These are phyloP conservation scores for Selaginella tamariscina DNA, from an alignment of 75 land plant species.

Conservation along the genomic window DNA sequence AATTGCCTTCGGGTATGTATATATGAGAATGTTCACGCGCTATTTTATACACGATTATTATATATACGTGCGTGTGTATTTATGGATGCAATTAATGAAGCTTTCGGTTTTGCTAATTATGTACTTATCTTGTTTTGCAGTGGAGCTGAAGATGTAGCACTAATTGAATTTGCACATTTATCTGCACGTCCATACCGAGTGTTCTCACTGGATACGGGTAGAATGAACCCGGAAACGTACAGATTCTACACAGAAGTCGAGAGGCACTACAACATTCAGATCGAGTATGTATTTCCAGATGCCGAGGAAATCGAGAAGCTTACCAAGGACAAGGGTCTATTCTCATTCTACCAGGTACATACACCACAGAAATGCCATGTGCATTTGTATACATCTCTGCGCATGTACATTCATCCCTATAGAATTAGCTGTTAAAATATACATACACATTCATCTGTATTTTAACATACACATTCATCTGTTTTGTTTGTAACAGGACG, in stretches of 20 bases:
- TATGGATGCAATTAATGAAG: background rate
- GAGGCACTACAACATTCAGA: slow-evolving; percentile 74
- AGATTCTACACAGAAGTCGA: slow-evolving; percentile 65
- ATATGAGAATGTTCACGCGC: background rate
- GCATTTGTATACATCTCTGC: too few relatives aligned
- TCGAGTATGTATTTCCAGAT: slow-evolving; percentile 94
- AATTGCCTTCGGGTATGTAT: slow-evolving; percentile 78
- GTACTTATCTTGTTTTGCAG: slow-evolving; percentile 18
- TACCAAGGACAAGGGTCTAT: slow-evolving; percentile 69
- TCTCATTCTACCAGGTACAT: slow-evolving; percentile 93
- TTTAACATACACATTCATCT: slow-evolving; percentile 66
- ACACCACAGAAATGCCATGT: too few relatives aligned
- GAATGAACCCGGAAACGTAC: slow-evolving; percentile 76
- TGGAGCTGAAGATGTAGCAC: slow-evolving; percentile 84
- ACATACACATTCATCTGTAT: too few relatives aligned
- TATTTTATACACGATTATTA: background rate
- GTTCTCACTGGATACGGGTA: slow-evolving; percentile 78
- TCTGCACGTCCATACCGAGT: slow-evolving; percentile 75
- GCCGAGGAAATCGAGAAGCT: slow-evolving; percentile 70
- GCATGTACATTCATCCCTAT: too few relatives aligned
- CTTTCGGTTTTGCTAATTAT: background rate
- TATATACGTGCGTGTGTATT: background rate
- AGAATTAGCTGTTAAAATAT: too few relatives aligned
- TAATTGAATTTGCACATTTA: slow-evolving; percentile 68
- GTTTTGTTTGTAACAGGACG: slow-evolving; percentile 91